A percentile compares a stretch with the other conserved stretches of the same genome.
Evolutionary conservation across 2,329 filamentous ascomycete genomes (phyloP).

Genomic region (Paraphaeosphaeria sporulosa): DNA sequence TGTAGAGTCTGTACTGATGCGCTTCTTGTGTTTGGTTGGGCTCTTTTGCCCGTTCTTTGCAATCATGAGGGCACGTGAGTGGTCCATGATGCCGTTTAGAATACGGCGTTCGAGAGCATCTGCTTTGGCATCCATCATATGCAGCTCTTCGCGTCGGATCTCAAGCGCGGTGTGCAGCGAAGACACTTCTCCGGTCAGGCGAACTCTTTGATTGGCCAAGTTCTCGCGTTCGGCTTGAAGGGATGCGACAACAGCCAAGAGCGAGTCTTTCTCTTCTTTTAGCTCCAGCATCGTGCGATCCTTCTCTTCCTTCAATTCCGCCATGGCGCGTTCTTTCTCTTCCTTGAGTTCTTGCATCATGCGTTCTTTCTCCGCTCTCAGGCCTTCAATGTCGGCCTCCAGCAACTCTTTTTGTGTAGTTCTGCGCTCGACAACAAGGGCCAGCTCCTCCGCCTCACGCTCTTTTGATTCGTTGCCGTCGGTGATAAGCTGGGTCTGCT

Average conservation of each 20-base stretch:
- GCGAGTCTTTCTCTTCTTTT: conserved; percentile 54
- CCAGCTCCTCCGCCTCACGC: conserved; percentile 80
- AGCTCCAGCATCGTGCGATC: conserved; percentile 43
- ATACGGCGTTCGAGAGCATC: conserved; percentile 91
- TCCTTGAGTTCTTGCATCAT: conserved; percentile 45
- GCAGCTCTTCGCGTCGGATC: conserved; percentile 88
- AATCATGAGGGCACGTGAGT: conserved; percentile 89
- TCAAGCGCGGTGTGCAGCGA: conserved; percentile 89
- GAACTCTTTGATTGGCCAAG: conserved; percentile 78
- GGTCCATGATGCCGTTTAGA: conserved; percentile 93
- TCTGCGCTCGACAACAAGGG: conserved; percentile 79
- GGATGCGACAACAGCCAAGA: conserved; percentile 62
- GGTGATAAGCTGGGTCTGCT: conserved; percentile 76
- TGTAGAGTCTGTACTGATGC: conserved; percentile 38
- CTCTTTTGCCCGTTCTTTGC: conserved; percentile 62
- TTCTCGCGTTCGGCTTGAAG: conserved; percentile 76
- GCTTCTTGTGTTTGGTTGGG: conserved; percentile 45
- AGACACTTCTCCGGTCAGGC: conserved; percentile 84
- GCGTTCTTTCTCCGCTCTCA: conserved; percentile 55
- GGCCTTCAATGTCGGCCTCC: conserved; percentile 54
- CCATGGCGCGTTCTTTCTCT: conserved; percentile 53
- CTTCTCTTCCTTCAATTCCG: conserved; percentile 45
- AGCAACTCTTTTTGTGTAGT: conserved; percentile 70
- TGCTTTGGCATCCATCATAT: conserved; percentile 87
- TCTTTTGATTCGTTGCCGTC: conserved; percentile 82